Evolutionary conservation across 2,329 filamentous ascomycete genomes (phyloP).

Genomic region (Clarireedia hainanense): DNA sequence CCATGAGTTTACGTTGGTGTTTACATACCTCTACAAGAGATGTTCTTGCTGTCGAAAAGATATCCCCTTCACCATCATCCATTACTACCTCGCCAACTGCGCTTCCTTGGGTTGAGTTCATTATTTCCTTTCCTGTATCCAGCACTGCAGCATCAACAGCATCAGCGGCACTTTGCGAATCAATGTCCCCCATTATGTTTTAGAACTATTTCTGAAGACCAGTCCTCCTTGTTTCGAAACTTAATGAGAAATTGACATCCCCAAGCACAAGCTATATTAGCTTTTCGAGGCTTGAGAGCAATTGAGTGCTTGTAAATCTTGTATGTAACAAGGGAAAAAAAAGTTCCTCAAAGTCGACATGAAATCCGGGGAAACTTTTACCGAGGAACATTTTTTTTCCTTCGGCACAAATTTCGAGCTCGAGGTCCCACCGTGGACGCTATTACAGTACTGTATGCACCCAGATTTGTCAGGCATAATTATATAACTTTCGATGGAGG

Average conservation of each 20-base stretch:
- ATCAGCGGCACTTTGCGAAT: neutral
- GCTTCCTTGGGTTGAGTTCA: neutral
- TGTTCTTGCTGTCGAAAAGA: neutral
- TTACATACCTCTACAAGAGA: neutral
- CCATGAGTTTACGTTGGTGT: neutral
- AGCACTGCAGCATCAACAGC: neutral
- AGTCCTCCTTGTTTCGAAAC: neutral
- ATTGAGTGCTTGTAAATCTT: neutral
- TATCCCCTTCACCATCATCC: neutral
- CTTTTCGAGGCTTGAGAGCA: too few relatives aligned
- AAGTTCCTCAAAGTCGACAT: neutral
- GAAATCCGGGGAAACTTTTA: too few relatives aligned
- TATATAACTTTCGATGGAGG: neutral
- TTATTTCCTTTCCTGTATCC: neutral
- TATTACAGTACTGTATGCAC: too few relatives aligned
- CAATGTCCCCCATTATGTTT: neutral
- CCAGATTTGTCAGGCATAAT: neutral
- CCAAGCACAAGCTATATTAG: too few relatives aligned
- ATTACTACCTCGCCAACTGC: neutral
- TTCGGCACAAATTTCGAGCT: neutral
- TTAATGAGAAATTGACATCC: too few relatives aligned
- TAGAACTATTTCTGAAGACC: too few relatives aligned
- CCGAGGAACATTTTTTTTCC: neutral
- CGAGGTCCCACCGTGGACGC: too few relatives aligned
- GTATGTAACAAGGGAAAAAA: neutral